Conservation (phyloP, 2,329 filamentous ascomycete genomes). For the Dothidotthia symphoricarpi region DNA sequence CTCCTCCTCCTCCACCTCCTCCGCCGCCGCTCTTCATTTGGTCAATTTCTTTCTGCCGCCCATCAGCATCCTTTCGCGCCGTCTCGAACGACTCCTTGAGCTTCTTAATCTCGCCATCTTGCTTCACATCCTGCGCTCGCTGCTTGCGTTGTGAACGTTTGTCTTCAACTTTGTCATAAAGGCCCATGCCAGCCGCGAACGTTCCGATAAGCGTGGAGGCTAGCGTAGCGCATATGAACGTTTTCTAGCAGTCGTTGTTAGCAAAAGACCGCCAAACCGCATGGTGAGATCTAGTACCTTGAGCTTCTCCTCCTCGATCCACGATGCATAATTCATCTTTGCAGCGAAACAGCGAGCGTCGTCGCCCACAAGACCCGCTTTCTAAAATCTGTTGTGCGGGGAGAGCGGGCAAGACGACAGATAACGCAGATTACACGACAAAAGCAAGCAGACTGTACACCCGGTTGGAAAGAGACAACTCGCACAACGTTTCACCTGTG, state of each 20-base stretch:
- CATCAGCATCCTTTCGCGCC: constrained; percentile 25
- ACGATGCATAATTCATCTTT: constrained; percentile 47
- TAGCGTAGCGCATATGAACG: constrained; percentile 47
- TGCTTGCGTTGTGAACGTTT: constrained; percentile 41
- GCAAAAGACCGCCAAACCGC: constrained; percentile 1
- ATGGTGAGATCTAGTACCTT: too few species aligned
- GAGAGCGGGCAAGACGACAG: too few species aligned
- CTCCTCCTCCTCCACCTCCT: constrained; percentile 2
- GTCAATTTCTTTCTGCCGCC: constrained; percentile 25
- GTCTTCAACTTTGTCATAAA: constrained; percentile 43
- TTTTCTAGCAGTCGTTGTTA: constrained; percentile 34
- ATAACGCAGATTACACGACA: too few species aligned
- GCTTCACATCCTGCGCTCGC: constrained; percentile 38
- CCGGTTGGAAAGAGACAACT: too few species aligned
- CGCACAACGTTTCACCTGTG: too few species aligned
- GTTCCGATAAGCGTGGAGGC: constrained; percentile 47
- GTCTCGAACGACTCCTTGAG: constrained; percentile 33
- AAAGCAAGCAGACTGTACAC: too few species aligned
- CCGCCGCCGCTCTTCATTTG: constrained; percentile 17
- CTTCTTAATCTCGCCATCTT: constrained; percentile 37
- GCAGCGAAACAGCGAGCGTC: neutral
- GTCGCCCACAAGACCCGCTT: too few species aligned
- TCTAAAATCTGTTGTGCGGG: too few species aligned
- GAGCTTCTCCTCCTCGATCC: constrained; percentile 48
- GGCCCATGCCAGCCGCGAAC: constrained; percentile 46